These are phyloP conservation scores for Thamnidium elegans DNA, from an alignment of 192 early-diverging fungal species.

Conservation along the genomic window DNA sequence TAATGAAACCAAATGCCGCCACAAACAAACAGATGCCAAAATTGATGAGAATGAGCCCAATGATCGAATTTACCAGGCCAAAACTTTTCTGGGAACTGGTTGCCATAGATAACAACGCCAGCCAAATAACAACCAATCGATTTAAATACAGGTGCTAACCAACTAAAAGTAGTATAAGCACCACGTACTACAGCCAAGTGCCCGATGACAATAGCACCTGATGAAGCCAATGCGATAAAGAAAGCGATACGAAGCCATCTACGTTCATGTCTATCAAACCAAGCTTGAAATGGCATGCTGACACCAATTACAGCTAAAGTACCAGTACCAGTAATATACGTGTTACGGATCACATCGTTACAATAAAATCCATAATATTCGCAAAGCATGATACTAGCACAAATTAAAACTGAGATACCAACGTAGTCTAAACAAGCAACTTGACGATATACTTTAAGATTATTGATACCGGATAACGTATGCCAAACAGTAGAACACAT, in stretches of 20 bases:
- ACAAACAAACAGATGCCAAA: conserved; percentile 62
- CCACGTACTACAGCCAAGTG: conserved; percentile 51
- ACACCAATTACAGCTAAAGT: conserved; percentile 49
- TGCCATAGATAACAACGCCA: conserved; percentile 57
- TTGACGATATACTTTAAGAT: conserved; percentile 45
- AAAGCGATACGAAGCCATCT: conserved; percentile 50
- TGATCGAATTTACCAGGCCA: conserved; percentile 60
- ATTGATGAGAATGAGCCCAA: conserved; percentile 58
- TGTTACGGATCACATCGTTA: conserved; percentile 36
- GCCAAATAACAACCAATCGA: conserved; percentile 50
- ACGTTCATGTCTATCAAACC: conserved; percentile 46
- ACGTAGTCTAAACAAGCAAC: conserved; percentile 60
- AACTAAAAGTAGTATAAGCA: conserved; percentile 30
- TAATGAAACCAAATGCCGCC: conserved; percentile 65
- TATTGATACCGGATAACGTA: conserved; percentile 51
- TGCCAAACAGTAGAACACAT: conserved; percentile 60
- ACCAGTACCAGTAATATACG: conserved; percentile 48
- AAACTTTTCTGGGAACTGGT: conserved; percentile 54
- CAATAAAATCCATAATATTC: conserved; percentile 66
- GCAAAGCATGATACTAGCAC: conserved; percentile 51
- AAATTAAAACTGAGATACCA: conserved; percentile 60
- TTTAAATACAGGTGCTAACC: conserved; percentile 49
- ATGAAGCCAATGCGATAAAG: conserved; percentile 51
- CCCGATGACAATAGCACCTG: conserved; percentile 46
- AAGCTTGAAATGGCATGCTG: conserved; percentile 45